Conservation (phyloP, 208 protist genomes). For the Leishmania braziliensis region DNA sequence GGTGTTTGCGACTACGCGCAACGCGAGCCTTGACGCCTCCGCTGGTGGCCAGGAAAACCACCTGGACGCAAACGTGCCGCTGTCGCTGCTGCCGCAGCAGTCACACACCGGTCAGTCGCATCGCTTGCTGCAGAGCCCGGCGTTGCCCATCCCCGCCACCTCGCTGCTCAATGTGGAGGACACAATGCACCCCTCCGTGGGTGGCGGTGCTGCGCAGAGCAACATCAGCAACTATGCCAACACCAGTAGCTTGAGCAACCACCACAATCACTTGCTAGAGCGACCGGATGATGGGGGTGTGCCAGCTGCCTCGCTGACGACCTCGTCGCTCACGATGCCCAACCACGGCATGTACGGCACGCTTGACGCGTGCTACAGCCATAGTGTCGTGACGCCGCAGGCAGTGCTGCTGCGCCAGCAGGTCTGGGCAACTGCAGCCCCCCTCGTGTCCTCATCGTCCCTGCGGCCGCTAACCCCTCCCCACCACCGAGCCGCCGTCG, state of each 20-base stretch:
- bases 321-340: slow-evolving; percentile 16
- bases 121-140: not conserved
- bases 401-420: slow-evolving; percentile 46
- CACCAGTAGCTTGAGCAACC: not conserved
- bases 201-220: not conserved
- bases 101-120: not conserved
- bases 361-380: slow-evolving; percentile 50
- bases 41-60: not conserved
- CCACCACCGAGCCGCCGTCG: not conserved
- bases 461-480: slow-evolving; percentile 12
- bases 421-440: slow-evolving; percentile 16
- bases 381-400: slow-evolving; percentile 38
- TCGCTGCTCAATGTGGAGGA: slow-evolving; percentile 4
- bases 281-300: not conserved
- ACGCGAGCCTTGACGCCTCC: not conserved
- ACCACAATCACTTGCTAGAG: too few species aligned
- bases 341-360: slow-evolving; percentile 62
- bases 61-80: not conserved
- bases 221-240: not conserved
- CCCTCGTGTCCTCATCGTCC: slow-evolving; percentile 4
- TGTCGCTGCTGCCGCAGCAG: not conserved
- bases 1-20: not conserved
- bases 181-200: not conserved
- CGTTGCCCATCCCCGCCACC: not conserved
- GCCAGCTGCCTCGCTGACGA: slow-evolving; percentile 6